These are phyloP conservation scores for Rhizopus microsporus DNA, from an alignment of 371 early-diverging fungal species.

Conservation along the genomic window DNA sequence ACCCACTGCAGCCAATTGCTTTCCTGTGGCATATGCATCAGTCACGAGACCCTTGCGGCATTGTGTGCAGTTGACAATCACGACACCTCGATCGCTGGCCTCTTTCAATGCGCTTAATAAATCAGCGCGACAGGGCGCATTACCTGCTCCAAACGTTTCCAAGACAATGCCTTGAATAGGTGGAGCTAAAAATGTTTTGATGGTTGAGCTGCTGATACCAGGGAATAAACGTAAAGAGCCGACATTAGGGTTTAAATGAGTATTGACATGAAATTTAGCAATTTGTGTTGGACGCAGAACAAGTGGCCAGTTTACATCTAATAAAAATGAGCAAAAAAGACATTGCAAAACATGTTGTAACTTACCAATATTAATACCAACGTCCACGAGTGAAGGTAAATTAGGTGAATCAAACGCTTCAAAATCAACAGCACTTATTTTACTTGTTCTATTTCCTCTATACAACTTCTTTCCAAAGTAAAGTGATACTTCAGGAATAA, in stretches of 20 bases:
- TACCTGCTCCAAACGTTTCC: slow-evolving; percentile 97
- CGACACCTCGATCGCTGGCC: slow-evolving; percentile 90
- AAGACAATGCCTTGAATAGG: slow-evolving; percentile 92
- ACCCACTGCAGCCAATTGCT: slow-evolving; percentile 77
- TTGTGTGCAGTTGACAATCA: slow-evolving; percentile 96
- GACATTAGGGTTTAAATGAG: slow-evolving; percentile 84
- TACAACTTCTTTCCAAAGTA: slow-evolving; percentile 94
- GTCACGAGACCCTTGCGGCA: slow-evolving; percentile 88
- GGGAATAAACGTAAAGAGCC: slow-evolving; percentile 92
- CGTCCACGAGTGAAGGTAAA: slow-evolving; percentile 81
- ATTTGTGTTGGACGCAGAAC: slow-evolving; percentile 87
- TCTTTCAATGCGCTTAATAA: slow-evolving; percentile 81
- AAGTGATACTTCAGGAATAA: slow-evolving; percentile 95
- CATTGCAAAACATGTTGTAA: neutral
- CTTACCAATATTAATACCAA: slow-evolving; percentile 93
- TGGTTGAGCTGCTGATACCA: slow-evolving; percentile 87
- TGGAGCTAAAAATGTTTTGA: slow-evolving; percentile 84
- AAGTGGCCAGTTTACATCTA: slow-evolving; percentile 91
- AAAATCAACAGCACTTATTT: slow-evolving; percentile 93
- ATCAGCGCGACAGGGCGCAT: slow-evolving; percentile 89
- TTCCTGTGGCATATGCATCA: slow-evolving; percentile 90
- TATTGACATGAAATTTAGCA: slow-evolving; percentile 81
- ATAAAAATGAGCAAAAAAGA: neutral
- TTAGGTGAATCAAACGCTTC: slow-evolving; percentile 97
- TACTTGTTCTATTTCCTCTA: slow-evolving; percentile 94